Conservation (phyloP, 179 eudicot species). For the Vitellaria paradoxa region DNA sequence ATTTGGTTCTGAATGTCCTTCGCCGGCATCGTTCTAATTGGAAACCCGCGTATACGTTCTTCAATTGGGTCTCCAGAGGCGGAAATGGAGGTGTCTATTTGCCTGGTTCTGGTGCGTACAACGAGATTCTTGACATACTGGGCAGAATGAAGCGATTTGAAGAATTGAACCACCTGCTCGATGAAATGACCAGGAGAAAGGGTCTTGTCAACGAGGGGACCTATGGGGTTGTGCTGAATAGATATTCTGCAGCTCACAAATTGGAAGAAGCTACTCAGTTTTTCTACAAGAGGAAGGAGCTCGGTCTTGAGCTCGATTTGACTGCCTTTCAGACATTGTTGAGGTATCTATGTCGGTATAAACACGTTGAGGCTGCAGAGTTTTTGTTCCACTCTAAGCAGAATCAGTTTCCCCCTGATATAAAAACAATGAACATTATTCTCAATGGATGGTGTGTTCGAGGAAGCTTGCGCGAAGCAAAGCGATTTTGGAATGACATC, state of each 20-base stretch:
- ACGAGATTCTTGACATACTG: constrained; percentile 66
- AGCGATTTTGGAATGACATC: constrained; percentile 80
- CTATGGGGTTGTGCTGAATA: constrained; percentile 55
- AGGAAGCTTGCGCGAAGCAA: constrained; percentile 70
- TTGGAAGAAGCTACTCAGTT: constrained; percentile 58
- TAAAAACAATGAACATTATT: constrained; percentile 73
- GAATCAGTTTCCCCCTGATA: constrained; percentile 46
- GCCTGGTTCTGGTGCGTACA: constrained; percentile 41
- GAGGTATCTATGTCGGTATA: constrained; percentile 62
- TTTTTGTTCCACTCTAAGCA: constrained; percentile 53
- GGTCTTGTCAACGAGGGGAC: constrained; percentile 50
- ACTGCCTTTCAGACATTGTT: constrained; percentile 67
- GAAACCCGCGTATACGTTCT: constrained; percentile 62
- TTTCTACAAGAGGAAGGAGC: constrained; percentile 55
- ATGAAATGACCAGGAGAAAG: constrained; percentile 63
- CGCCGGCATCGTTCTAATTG: constrained; percentile 62
- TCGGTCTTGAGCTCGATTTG: constrained; percentile 57
- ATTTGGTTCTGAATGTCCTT: constrained; percentile 60
- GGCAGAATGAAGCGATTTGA: constrained; percentile 67
- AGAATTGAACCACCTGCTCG: constrained; percentile 49
- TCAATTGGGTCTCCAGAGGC: constrained; percentile 53
- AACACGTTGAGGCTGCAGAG: constrained; percentile 82
- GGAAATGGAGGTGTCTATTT: constrained; percentile 35
- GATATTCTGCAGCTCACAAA: constrained; percentile 73
- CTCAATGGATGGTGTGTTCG: constrained; percentile 86